Evolutionary conservation across 2,329 filamentous ascomycete genomes (phyloP), one percentile per base, ranked within the genome.

Genomic region (Aspergillus sp.): DNA sequence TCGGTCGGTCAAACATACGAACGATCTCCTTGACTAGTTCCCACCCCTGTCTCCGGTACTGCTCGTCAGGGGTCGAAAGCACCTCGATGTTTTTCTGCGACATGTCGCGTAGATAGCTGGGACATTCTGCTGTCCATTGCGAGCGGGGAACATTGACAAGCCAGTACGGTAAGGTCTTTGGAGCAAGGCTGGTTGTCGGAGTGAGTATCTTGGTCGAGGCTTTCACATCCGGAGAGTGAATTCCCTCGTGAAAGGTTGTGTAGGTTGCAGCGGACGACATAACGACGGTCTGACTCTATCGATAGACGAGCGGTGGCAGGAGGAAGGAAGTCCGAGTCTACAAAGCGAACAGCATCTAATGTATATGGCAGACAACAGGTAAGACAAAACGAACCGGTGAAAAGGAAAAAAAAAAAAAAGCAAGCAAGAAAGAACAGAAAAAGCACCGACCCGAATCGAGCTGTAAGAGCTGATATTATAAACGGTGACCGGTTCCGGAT

Each of bases 71-170:
- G 2, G 87, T 92, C 62, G 83, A 81, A 64, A 97, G 83, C 69
- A 92, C 91, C 45, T 74, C 72, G 13, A 82, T 80, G 74, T 96
- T 91, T 77, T 95, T 96, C 48, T 81, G 78, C 53, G 81, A 83
- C 58, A 89, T 78, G 65, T 85, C 81, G 54, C 72, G 76, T 39
- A 97, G 84, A 72, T 86, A 95, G 5, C 84, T 82, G 0, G 93
- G 93, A 70, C 92, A 96, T 56, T 87, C 81, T 2, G 76, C 68
- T 0, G 88, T 86, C 73, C 88, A 86, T 64, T 89, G 78, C 25
- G 81, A 73, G 38, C 79, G 76, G 0, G 90, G 87, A 15, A 96
- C 79, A 74, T 97, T 97, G 76, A 90, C 83, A 64, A 94, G 89
- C 92, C 92, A 97, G 80, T 89, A 96, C 0, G 89, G 88, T 23